These are phyloP conservation scores for Termitomyces sp. DNA, from an alignment of 1,284 basidiomycete species.

Conservation along the genomic window DNA sequence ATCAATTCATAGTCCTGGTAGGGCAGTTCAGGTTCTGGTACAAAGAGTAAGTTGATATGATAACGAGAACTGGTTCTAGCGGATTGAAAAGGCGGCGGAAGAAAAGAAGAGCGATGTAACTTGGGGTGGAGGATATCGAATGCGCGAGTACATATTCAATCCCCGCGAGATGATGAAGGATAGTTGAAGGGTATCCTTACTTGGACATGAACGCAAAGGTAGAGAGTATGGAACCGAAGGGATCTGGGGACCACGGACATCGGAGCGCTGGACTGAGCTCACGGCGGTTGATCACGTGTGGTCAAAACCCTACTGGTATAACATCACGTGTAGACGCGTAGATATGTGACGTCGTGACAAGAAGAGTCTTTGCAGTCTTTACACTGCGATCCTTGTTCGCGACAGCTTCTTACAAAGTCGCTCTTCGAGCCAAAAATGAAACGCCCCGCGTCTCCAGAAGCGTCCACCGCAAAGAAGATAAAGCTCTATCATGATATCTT, in stretches of 20 bases:
- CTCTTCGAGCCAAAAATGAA: slow-evolving; percentile 9
- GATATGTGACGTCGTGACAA: neutral
- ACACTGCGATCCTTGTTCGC: too few relatives aligned
- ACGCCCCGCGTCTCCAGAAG: neutral
- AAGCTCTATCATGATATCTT: slow-evolving; percentile 10
- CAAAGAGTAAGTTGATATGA: slow-evolving; percentile 13
- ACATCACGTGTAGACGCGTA: slow-evolving; percentile 7
- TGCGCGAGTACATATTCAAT: slow-evolving; percentile 33
- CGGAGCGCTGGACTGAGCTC: too few relatives aligned
- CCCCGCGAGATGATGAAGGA: slow-evolving; percentile 46
- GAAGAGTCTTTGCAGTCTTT: too few relatives aligned
- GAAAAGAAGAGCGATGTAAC: slow-evolving; percentile 44
- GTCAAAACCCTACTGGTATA: neutral
- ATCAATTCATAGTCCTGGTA: slow-evolving; percentile 43
- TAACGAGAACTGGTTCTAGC: slow-evolving; percentile 15
- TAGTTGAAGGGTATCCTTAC: slow-evolving; percentile 31
- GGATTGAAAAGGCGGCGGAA: slow-evolving; percentile 33
- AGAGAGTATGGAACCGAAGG: too few relatives aligned
- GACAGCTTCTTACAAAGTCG: neutral
- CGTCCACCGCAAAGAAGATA: slow-evolving; percentile 6
- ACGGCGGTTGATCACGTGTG: too few relatives aligned
- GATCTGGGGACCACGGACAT: too few relatives aligned
- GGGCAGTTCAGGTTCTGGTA: slow-evolving; percentile 16
- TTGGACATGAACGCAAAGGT: slow-evolving; percentile 30
- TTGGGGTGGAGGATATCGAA: slow-evolving; percentile 28